A percentile compares a stretch with the other conserved stretches of the same genome.
Conservation (phyloP, 2,329 filamentous ascomycete genomes). For the Pleoardoris graminearum region DNA sequence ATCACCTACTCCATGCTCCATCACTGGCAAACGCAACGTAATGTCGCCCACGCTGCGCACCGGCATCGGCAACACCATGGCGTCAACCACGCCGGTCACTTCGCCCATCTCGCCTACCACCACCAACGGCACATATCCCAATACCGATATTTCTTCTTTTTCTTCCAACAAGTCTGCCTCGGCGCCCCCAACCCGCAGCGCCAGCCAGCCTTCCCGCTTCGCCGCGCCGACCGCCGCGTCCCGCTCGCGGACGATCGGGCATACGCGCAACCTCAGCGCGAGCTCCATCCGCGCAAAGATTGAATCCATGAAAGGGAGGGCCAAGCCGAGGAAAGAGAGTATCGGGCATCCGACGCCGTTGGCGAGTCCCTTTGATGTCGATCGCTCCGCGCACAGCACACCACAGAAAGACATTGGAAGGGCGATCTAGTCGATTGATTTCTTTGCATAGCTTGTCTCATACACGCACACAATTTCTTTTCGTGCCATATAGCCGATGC, state of each 20-base stretch:
- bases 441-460: not conserved
- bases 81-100: slow-evolving; percentile 27
- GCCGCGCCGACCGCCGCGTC: slow-evolving; percentile 7
- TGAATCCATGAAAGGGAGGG: slow-evolving; percentile 27
- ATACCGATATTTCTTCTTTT: not conserved
- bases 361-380: slow-evolving; percentile 25
- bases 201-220: slow-evolving; percentile 5
- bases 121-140: slow-evolving; percentile 1
- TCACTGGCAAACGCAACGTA: slow-evolving; percentile 25
- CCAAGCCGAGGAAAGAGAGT: slow-evolving; percentile 27
- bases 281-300: slow-evolving; percentile 24
- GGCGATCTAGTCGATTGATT: slow-evolving; percentile 16
- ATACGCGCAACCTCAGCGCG: slow-evolving; percentile 29
- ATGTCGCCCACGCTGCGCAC: slow-evolving; percentile 19
- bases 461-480: not conserved
- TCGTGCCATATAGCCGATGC: too few species aligned
- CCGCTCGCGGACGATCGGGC: slow-evolving; percentile 13
- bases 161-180: not conserved
- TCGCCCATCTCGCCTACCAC: slow-evolving; percentile 22
- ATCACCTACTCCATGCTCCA: slow-evolving; percentile 26
- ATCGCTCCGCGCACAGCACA: slow-evolving; percentile 1
- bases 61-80: slow-evolving; percentile 39
- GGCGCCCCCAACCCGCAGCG: slow-evolving; percentile 6
- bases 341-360: slow-evolving; percentile 30
- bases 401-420: slow-evolving; percentile 15